Conservation (phyloP, 345 rosid species). For the Raphanus sativus region DNA sequence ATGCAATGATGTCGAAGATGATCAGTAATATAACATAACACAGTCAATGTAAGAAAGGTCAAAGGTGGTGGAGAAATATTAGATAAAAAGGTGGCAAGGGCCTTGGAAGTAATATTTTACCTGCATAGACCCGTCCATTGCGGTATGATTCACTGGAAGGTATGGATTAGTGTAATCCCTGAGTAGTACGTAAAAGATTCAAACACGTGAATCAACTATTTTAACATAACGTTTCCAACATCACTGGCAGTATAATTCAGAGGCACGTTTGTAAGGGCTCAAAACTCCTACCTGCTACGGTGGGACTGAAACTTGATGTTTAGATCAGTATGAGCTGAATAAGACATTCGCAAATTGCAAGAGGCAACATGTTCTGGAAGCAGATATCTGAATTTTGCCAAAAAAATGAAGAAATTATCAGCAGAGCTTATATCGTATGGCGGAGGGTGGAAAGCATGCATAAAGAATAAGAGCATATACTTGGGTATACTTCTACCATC, state of each 20-base stretch:
- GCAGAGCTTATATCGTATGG: slow-evolving; percentile 2
- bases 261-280: background rate
- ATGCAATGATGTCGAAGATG: slow-evolving; percentile 27
- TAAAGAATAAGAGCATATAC: slow-evolving; percentile 39
- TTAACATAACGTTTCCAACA: background rate
- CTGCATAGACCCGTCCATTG: slow-evolving; percentile 83
- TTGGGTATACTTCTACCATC: slow-evolving; percentile 98
- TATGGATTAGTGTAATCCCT: slow-evolving; percentile 97
- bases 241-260: background rate
- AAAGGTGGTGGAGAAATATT: background rate
- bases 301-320: slow-evolving; percentile 98
- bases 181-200: slow-evolving; percentile 34
- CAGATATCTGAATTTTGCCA: slow-evolving; percentile 58
- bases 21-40: too few species aligned
- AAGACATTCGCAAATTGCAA: slow-evolving; percentile 81
- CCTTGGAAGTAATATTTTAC: slow-evolving; percentile 28
- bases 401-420: slow-evolving; percentile 5
- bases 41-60: background rate
- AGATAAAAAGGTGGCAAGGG: slow-evolving; percentile 9
- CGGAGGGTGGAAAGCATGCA: background rate
- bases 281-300: slow-evolving; percentile 75
- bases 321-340: slow-evolving; percentile 95
- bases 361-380: slow-evolving; percentile 79
- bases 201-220: slow-evolving; percentile 27
- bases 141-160: slow-evolving; percentile 95